phyloP scores from a whole-genome alignment of 306 rosid species.

The Trifolium fragiferum region DNA sequence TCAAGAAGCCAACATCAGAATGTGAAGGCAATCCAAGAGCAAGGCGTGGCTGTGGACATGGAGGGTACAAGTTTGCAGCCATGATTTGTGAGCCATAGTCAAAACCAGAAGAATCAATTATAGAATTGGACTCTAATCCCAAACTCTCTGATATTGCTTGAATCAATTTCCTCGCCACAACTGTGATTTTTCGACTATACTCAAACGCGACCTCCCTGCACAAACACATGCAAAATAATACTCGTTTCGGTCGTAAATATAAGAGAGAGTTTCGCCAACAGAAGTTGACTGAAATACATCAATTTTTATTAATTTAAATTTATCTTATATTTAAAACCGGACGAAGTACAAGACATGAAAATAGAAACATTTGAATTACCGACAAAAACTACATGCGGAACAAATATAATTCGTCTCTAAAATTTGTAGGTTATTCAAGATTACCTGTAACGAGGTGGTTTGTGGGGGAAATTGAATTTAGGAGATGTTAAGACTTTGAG shows the following conservation, averaged over 20 bases:
- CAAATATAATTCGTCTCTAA: no score
- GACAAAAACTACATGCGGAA: no score
- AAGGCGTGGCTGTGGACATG: slow-evolving; percentile 71
- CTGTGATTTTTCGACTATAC: slow-evolving; percentile 40
- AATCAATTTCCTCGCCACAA: slow-evolving; percentile 40
- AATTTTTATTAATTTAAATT: no score
- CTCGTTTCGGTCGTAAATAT: no score
- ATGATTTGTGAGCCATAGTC: slow-evolving; percentile 51
- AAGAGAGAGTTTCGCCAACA: no score
- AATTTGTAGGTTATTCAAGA: no score
- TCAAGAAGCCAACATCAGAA: slow-evolving; percentile 59
- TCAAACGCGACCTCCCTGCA: slow-evolving; percentile 54
- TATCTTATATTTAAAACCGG: no score
- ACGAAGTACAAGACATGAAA: no score
- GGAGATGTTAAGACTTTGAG: slow-evolving; percentile 49
- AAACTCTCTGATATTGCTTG: slow-evolving; percentile 60
- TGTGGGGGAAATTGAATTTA: slow-evolving; percentile 51
- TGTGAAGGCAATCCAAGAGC: slow-evolving; percentile 72
- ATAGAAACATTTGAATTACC: no score
- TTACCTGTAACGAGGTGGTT: slow-evolving; percentile 55
- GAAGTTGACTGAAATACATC: not conserved
- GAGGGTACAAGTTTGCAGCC: slow-evolving; percentile 63
- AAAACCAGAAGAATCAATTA: slow-evolving; percentile 44
- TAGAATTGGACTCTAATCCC: slow-evolving; percentile 50
- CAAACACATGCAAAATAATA: not conserved